phyloP scores from a whole-genome alignment of 805 yeast species.

The Wickerhamomyces queroliae region DNA sequence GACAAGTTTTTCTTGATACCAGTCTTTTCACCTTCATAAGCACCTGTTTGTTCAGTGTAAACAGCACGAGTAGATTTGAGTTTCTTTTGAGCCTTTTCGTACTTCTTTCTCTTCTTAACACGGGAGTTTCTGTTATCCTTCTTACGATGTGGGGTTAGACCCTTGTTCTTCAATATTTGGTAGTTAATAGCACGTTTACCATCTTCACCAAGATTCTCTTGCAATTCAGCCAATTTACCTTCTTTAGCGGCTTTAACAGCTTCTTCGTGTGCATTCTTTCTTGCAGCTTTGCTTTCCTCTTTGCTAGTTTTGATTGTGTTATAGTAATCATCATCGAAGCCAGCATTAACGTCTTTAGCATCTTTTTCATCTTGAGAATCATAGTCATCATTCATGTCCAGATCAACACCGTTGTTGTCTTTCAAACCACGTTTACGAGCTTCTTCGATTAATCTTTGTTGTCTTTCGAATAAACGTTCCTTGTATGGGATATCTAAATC shows the following conservation, averaged over 20 bases:
- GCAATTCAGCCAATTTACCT: constrained; percentile 75
- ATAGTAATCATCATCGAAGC: constrained; percentile 55
- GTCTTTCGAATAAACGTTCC: constrained; percentile 87
- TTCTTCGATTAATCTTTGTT: constrained; percentile 79
- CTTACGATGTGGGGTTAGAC: constrained; percentile 87
- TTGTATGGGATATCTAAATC: constrained; percentile 89
- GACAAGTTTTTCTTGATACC: constrained; percentile 95
- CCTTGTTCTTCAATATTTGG: constrained; percentile 94
- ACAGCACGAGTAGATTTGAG: constrained; percentile 87
- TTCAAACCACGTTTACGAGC: constrained; percentile 80
- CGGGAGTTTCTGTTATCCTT: constrained; percentile 94
- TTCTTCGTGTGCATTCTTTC: constrained; percentile 57
- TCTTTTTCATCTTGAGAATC: constrained; percentile 42
- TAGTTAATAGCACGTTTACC: constrained; percentile 95
- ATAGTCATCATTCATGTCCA: constrained; percentile 33
- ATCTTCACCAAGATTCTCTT: constrained; percentile 53
- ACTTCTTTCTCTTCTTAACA: constrained; percentile 97
- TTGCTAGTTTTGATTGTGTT: constrained; percentile 44
- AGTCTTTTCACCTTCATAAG: constrained; percentile 91
- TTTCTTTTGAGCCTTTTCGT: constrained; percentile 91
- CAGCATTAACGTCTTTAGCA: constrained; percentile 36
- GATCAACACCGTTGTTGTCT: constrained; percentile 46
- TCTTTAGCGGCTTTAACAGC: constrained; percentile 80
- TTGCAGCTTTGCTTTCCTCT: constrained; percentile 41
- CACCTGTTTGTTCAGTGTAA: constrained; percentile 66